Base-by-base conservation (phyloP, 805 yeast species). In the Nakazawaea populi region DNA sequence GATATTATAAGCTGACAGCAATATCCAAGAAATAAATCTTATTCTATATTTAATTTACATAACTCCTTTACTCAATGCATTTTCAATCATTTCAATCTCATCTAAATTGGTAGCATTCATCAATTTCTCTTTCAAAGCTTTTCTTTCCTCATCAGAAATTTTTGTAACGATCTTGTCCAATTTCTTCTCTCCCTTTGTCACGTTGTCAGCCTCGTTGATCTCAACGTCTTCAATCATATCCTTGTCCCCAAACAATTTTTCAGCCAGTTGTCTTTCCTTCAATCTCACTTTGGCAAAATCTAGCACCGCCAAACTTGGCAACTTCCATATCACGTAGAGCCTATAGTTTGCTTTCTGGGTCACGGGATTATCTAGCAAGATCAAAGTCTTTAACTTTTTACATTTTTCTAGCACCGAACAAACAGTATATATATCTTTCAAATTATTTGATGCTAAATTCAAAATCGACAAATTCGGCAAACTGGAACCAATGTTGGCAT, bases 81-180 rank as follows among this genome's bases (percentile, higher is more conserved):
- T 69, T 62, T 89, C 95, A 28, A 90, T 77, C 47, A 79, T 69
- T 52, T 83, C 87, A 6, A 90, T 87, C 55, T 91, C 97, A 5
- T 77, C 87, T 52, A 91, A 62, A 47, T 83, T 80, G 4, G 81
- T 74, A 1, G 97, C 96, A 34, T 67, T 70, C 48, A 74, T 72
- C 51, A 91, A 69, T 55, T 80, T 75, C 41, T 70, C 61, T 54
- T 82, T 73, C 46, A 91, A 65, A 44, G 68, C 66, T 11, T 65
- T 64, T 51, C 72, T 76, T 38, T 84, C 89, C 36, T 75, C 80
- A 0, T 72, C 76, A 1, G 83, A 71, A 57, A 88, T 70, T 53
- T 74, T 79, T 29, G 67, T 61, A 14, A 74, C 71, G 34, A 54
- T 47, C 9, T 44, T 44, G 6, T 9, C 40, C 9, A 51, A 18